These are phyloP conservation scores for Populus nigra DNA, from an alignment of 345 rosid species.

Conservation along the genomic window DNA sequence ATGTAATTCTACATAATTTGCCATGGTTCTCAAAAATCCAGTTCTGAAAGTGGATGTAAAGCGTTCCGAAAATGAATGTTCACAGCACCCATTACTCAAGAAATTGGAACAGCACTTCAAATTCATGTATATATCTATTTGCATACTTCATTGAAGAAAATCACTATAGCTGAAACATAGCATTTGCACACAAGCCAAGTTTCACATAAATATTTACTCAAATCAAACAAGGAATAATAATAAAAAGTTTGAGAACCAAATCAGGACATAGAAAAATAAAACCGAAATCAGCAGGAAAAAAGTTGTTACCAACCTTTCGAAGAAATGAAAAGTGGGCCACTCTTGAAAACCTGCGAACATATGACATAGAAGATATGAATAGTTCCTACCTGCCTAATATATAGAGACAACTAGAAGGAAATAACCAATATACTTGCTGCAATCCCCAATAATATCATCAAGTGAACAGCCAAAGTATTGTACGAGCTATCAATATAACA, in stretches of 20 bases:
- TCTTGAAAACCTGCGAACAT: slow-evolving; percentile 79
- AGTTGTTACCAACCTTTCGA: slow-evolving; percentile 70
- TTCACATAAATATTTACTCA: not conserved
- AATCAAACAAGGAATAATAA: not conserved
- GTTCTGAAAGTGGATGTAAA: not conserved
- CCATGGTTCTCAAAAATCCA: not conserved
- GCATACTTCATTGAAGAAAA: not conserved
- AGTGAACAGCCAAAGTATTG: not conserved
- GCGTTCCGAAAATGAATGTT: not conserved
- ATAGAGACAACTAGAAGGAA: not conserved
- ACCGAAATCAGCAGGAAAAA: not conserved
- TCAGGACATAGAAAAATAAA: not conserved
- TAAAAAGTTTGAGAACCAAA: slow-evolving; percentile 11
- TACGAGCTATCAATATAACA: not conserved
- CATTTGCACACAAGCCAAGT: not conserved
- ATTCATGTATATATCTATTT: not conserved
- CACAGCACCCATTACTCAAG: not conserved
- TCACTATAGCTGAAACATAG: not conserved
- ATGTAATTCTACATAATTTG: not conserved
- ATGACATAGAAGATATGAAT: slow-evolving; percentile 10
- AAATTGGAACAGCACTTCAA: not conserved
- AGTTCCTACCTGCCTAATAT: slow-evolving; percentile 1
- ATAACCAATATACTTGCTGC: not conserved
- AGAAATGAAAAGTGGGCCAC: slow-evolving; percentile 96
- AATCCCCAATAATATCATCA: not conserved